A percentile compares a stretch with the other conserved stretches of the same genome.
phyloP scores from a whole-genome alignment of 2,329 filamentous ascomycete species.

The Xylariaceae sp. region DNA sequence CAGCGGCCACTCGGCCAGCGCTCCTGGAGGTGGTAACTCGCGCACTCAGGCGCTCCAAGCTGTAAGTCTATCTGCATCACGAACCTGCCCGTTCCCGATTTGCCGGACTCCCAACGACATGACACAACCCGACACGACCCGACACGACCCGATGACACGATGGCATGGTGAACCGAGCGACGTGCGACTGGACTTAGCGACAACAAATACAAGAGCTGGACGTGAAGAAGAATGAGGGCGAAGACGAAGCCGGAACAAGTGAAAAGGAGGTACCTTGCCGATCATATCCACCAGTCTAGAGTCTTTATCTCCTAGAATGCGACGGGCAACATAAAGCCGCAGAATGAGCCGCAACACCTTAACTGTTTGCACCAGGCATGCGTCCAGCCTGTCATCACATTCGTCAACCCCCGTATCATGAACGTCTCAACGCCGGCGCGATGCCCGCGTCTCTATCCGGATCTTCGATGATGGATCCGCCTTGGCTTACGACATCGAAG shows the following conservation, averaged over 20 bases:
- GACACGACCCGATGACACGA: constrained; percentile 1
- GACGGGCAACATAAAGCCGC: not conserved
- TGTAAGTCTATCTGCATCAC: constrained; percentile 53
- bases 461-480: not conserved
- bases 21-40: constrained; percentile 43
- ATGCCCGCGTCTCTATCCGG: not conserved
- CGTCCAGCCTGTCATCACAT: not conserved
- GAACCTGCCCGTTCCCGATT: constrained; percentile 21
- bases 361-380: not conserved
- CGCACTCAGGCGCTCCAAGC: constrained; percentile 68
- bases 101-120: constrained; percentile 10
- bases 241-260: not conserved
- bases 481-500: no score
- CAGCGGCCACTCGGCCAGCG: constrained; percentile 50
- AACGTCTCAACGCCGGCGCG: not conserved
- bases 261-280: not conserved
- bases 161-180: constrained; percentile 8
- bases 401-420: not conserved
- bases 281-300: not conserved
- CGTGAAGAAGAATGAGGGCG: not conserved
- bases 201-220: not conserved
- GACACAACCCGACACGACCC: not conserved
- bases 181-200: not conserved
- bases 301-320: not conserved
- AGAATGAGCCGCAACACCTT: not conserved